Evolutionary conservation across 768 basidiomycete genomes (phyloP), one percentile per base, ranked within the genome.

Genomic region (Glaciozyma martinii): DNA sequence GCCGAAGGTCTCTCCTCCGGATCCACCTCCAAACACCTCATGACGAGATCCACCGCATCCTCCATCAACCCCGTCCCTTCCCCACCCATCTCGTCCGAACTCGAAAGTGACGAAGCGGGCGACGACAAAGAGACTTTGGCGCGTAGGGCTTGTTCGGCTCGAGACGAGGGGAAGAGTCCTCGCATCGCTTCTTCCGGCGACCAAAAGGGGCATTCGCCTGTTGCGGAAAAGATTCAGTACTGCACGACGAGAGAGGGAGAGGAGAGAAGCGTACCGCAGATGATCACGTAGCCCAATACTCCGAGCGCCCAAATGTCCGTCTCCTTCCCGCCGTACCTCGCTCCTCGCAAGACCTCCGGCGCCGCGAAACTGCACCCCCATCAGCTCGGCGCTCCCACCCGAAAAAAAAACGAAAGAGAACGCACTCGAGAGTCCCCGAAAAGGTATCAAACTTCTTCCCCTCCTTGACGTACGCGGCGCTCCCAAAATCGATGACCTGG

Each of bases 301-400:
- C 94, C 94, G 66, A 94, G 89, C 0, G 94, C 94, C 93, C 94
- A 99, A 4, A 97, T 88, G 71, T 99, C 94, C 77, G 97, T 93
- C 75, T 94, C 91, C 74, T 92, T 93, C 43, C 94, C 95, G 68
- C 88, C 82, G 76, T 99, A 99, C 57, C 89, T 83, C 75, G 95
- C 91, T 5, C 94, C 94, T 23, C 90, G 85, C 37, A 99, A 78
- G 62, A 99, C 98, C 76, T 99, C 94, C 46, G 94, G 95, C 13
- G 89, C 90, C 21, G 94, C 94, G 75, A 97, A 98, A 76, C 73
- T 74, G 61, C 27, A 27, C 33, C 18, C 7, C 6, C 7, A 40
- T 13, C 46, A 47, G 46, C 46, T 47, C n/a, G 3, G 12, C 44
- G n/a, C 37, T 18, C 19, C 43, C 19, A 53, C 32, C 2, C 10